Conservation (phyloP, 1,284 basidiomycete species). For the Naganishia liquefaciens region DNA sequence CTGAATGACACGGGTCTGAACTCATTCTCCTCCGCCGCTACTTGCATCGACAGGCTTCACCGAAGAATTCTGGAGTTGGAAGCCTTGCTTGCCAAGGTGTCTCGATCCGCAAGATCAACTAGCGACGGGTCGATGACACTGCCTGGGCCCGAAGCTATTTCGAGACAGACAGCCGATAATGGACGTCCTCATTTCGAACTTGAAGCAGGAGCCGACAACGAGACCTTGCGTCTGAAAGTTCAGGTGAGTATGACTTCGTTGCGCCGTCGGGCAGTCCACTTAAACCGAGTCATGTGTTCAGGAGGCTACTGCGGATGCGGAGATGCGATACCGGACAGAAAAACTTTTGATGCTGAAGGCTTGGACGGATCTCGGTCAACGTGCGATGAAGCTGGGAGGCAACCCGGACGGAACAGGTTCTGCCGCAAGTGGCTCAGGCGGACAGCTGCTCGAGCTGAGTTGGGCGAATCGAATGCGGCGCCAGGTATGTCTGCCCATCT, state of each 20-base stretch:
- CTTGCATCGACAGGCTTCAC: background rate
- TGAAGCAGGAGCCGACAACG: background rate
- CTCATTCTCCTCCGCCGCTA: background rate
- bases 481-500: constrained; percentile 1
- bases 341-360: constrained; percentile 76
- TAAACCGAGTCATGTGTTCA: constrained; percentile 2
- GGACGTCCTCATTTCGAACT: background rate
- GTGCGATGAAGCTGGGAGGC: constrained; percentile 59
- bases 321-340: constrained; percentile 68
- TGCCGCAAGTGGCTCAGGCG: background rate
- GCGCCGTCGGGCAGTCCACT: too few relatives aligned
- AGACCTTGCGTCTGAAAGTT: background rate
- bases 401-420: background rate
- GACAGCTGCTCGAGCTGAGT: background rate
- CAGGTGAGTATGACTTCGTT: too few relatives aligned
- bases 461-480: constrained; percentile 20
- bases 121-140: too few relatives aligned
- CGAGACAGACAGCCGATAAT: background rate
- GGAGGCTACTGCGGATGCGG: constrained; percentile 58
- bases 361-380: constrained; percentile 70
- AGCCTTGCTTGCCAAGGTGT: background rate
- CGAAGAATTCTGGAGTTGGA: constrained; percentile 1
- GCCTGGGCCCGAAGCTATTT: background rate
- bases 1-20: too few relatives aligned
- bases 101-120: background rate